Evolutionary conservation across 768 basidiomycete genomes (phyloP), one percentile per base, ranked within the genome.

Genomic region (Lentinula raphanica): DNA sequence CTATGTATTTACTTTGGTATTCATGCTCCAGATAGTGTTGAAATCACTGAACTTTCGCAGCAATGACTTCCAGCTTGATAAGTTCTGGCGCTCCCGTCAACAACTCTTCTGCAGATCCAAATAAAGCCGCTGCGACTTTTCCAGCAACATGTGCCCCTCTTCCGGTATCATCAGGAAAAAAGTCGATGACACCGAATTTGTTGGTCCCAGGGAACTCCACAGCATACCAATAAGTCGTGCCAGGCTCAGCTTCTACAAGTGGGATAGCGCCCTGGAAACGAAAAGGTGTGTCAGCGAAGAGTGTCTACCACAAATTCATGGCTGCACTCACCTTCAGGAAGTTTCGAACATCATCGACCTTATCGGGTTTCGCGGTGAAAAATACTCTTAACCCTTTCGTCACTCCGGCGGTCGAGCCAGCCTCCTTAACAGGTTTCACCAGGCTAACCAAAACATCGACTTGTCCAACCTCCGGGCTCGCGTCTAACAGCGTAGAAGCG

Each of bases 171-270:
- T 50, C 59, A 17, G 68, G 60, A 62, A 74, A 74, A 59, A 75
- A 73, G 60, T 72, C 75, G 60, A 76, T 55, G 42, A 75, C 72
- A 3, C 65, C 74, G 59, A 78, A 76, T 13, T 65, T 64, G 57
- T 68, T 64, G 4, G 71, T 72, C 1, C 71, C 74, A 5, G 71
- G 64, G 58, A 71, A 73, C 59, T 74, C 68, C 40, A 76, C 60
- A 2, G 74, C 73, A 56, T 72, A 78, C 74, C 75, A 76, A 36
- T 69, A 62, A 13, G 67, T 65, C 12, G 75, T 75, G 42, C 62
- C 60, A 3, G 63, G 58, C 64, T 75, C 75, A 2, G 65, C 68
- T 46, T 74, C 68, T 45, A 76, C 69, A 8, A 73, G 63, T 5
- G 72, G 63, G 8, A 71, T 61, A 2, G 71, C 71, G 36, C 68